phyloP scores from a whole-genome alignment of 2,329 filamentous ascomycete genomes.

The Exophiala oligosperma region DNA sequence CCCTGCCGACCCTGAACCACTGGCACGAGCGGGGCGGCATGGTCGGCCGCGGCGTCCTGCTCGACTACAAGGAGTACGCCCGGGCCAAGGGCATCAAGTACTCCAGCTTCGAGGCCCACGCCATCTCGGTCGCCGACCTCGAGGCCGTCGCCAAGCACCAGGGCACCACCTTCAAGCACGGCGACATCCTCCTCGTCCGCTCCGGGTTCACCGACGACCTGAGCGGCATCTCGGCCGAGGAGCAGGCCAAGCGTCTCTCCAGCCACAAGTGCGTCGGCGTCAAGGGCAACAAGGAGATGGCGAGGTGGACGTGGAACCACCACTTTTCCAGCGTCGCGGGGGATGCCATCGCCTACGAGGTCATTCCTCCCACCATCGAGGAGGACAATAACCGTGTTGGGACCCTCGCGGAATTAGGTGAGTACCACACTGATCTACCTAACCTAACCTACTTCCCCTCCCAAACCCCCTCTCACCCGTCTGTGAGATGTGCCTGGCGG shows the following conservation, averaged over 20 bases:
- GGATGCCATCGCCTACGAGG: conserved; percentile 57
- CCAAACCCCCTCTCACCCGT: background rate
- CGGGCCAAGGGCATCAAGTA: conserved; percentile 38
- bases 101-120: conserved; percentile 40
- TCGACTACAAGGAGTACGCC: conserved; percentile 49
- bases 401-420: conserved; percentile 40
- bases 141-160: conserved; percentile 58
- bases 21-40: conserved; percentile 44
- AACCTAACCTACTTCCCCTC: background rate
- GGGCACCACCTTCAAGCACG: conserved; percentile 56
- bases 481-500: background rate
- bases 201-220: conserved; percentile 64
- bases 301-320: conserved; percentile 61
- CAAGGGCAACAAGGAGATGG: conserved; percentile 48
- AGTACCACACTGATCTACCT: conserved; percentile 21
- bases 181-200: conserved; percentile 67
- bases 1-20: conserved; percentile 27
- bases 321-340: conserved; percentile 58
- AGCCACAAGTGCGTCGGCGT: conserved; percentile 49
- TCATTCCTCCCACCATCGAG: conserved; percentile 42
- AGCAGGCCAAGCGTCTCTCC: conserved; percentile 34
- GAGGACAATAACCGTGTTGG: conserved; percentile 27
- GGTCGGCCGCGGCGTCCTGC: conserved; percentile 47
- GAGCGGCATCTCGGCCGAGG: conserved; percentile 43
- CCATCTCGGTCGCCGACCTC: conserved; percentile 57